phyloP scores from a whole-genome alignment of 208 protist species.

The Acanthamoeba comandoni region DNA sequence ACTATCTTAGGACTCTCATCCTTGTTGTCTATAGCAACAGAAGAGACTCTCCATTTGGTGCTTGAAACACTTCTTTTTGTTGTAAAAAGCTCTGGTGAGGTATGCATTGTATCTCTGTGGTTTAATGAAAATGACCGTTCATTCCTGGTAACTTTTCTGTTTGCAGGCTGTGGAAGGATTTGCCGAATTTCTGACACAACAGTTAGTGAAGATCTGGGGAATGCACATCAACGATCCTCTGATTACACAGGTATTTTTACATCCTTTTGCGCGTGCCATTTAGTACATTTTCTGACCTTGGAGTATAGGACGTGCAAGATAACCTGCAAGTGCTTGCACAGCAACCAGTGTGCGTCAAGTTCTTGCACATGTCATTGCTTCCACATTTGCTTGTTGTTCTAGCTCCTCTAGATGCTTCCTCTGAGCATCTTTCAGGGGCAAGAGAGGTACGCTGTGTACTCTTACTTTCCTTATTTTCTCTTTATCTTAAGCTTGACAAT shows the following conservation, averaged over 20 bases:
- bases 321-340: background rate
- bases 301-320: slow-evolving; percentile 13
- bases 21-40: background rate
- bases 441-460: slow-evolving; percentile 54
- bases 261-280: no score
- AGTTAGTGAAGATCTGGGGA: slow-evolving; percentile 33
- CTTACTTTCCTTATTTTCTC: background rate
- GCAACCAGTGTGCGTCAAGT: background rate
- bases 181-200: background rate
- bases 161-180: background rate
- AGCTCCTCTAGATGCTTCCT: no score
- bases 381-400: no score
- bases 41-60: slow-evolving; percentile 38
- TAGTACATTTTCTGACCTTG: no score
- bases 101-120: background rate
- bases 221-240: slow-evolving; percentile 57
- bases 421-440: no score
- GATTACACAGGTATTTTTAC: slow-evolving; percentile 21
- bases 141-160: background rate
- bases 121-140: background rate
- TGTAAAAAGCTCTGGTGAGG: background rate
- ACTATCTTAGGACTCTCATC: slow-evolving; percentile 5
- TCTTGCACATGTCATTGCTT: background rate
- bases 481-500: background rate
- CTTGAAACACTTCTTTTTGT: slow-evolving; percentile 25